Evolutionary conservation across 2,329 filamentous ascomycete genomes (phyloP).

Genomic region (Ophiostoma pallidulum): DNA sequence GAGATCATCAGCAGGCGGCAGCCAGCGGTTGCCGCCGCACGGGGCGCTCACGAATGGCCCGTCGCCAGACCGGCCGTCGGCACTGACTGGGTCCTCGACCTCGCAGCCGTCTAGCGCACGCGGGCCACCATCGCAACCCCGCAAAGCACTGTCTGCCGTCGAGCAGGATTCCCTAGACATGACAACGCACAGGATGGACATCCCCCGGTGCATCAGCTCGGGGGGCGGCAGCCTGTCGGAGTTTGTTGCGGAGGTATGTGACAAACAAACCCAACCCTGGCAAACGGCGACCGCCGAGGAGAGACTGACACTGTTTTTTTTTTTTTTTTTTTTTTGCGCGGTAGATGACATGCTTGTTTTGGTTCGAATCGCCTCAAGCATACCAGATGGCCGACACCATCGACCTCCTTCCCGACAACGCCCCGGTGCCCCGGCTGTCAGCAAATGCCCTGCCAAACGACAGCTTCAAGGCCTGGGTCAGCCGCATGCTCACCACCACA

Average conservation of each 20-base stretch:
- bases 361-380: constrained; percentile 85
- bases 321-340: no score
- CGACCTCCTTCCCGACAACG: constrained; percentile 30
- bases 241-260: constrained; percentile 70
- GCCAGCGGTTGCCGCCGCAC: no score
- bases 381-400: constrained; percentile 64
- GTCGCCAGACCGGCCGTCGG: no score
- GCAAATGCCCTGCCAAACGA: constrained; percentile 65
- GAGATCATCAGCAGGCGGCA: no score
- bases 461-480: constrained; percentile 89
- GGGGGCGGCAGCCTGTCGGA: constrained; percentile 69
- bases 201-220: constrained; percentile 66
- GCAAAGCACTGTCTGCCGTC: constrained; percentile 20
- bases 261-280: no score
- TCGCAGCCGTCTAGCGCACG: no score
- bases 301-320: no score
- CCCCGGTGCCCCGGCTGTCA: constrained; percentile 45
- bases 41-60: no score
- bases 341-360: constrained; percentile 91
- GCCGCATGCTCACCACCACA: constrained; percentile 81
- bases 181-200: constrained; percentile 53
- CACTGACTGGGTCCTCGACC: no score
- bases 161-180: constrained; percentile 34
- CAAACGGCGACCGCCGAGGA: no score
- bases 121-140: neutral